These are phyloP conservation scores for Aspergillus vadensis DNA, from an alignment of 2,329 filamentous ascomycete genomes.

Conservation along the genomic window DNA sequence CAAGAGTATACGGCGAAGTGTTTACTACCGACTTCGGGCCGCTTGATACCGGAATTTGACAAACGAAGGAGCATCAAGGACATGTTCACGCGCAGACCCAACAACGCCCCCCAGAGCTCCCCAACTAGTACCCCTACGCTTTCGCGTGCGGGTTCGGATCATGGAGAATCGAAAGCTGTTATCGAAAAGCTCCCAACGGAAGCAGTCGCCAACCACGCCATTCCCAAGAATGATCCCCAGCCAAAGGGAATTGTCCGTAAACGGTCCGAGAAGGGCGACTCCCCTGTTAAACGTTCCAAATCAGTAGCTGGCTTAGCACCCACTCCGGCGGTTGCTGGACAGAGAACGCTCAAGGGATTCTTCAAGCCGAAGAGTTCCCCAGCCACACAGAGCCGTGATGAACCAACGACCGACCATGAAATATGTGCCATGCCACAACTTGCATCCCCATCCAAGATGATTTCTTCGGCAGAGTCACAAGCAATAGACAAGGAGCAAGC, in stretches of 20 bases:
- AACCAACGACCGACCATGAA: background rate
- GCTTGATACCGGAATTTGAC: conserved; percentile 84
- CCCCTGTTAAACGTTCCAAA: conserved; percentile 55
- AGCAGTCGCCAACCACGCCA: background rate
- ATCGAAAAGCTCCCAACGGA: background rate
- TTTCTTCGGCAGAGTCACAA: background rate
- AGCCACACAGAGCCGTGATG: background rate
- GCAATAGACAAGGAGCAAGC: background rate
- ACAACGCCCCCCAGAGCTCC: conserved; percentile 23
- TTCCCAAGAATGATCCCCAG: conserved; percentile 1
- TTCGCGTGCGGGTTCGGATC: background rate
- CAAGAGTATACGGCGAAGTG: conserved; percentile 67
- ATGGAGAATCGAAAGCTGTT: background rate
- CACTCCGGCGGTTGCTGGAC: conserved; percentile 47
- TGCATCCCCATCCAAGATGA: background rate
- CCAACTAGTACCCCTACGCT: background rate
- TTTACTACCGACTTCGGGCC: conserved; percentile 74
- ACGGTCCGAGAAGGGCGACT: conserved; percentile 40
- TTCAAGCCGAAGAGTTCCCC: conserved; percentile 63
- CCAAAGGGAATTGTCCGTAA: conserved; percentile 34
- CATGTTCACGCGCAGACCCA: conserved; percentile 74
- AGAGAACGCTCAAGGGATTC: conserved; percentile 73
- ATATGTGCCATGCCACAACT: background rate
- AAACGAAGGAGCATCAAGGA: conserved; percentile 82
- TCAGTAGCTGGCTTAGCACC: conserved; percentile 31